A percentile compares a stretch with the other conserved stretches of the same genome.
phyloP scores from a whole-genome alignment of 805 yeast species.

The Candida maltosa region DNA sequence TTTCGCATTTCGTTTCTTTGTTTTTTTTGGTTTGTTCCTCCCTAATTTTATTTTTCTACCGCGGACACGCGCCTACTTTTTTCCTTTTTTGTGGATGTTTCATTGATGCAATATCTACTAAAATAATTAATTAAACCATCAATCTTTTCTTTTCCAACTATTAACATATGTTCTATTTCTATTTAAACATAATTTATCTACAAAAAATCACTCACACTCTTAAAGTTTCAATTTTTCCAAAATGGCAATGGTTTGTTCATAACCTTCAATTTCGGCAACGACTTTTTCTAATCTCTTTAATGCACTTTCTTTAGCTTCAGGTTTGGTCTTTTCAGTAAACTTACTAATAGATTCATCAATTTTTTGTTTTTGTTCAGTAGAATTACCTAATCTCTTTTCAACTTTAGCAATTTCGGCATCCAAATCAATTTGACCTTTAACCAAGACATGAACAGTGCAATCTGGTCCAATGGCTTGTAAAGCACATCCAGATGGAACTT shows the following conservation, averaged over 20 bases:
- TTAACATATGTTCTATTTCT: conserved; percentile 1
- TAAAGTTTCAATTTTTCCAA: conserved; percentile 71
- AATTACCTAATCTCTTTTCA: conserved; percentile 66
- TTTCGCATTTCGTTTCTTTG: no score
- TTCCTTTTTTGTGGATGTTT: no score
- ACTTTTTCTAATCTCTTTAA: conserved; percentile 62
- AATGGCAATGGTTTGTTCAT: conserved; percentile 79
- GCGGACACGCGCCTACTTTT: no score
- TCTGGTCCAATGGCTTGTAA: conserved; percentile 76
- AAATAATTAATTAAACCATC: no score
- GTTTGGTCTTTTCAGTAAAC: conserved; percentile 82
- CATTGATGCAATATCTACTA: no score
- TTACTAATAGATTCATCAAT: conserved; percentile 76
- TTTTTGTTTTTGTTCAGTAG: conserved; percentile 53
- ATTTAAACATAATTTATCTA: conserved; percentile 5
- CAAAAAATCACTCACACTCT: conserved; percentile 2
- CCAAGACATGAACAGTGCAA: conserved; percentile 83
- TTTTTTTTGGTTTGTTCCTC: no score
- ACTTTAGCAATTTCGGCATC: conserved; percentile 89
- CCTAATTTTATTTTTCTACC: not conserved
- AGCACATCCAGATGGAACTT: conserved; percentile 88
- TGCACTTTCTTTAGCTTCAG: conserved; percentile 77
- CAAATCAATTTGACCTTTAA: conserved; percentile 90
- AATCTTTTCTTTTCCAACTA: no score
- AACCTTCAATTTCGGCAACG: conserved; percentile 85